Conservation (phyloP, 257 asterid genomes). For the Fraxinus cuspidata region DNA sequence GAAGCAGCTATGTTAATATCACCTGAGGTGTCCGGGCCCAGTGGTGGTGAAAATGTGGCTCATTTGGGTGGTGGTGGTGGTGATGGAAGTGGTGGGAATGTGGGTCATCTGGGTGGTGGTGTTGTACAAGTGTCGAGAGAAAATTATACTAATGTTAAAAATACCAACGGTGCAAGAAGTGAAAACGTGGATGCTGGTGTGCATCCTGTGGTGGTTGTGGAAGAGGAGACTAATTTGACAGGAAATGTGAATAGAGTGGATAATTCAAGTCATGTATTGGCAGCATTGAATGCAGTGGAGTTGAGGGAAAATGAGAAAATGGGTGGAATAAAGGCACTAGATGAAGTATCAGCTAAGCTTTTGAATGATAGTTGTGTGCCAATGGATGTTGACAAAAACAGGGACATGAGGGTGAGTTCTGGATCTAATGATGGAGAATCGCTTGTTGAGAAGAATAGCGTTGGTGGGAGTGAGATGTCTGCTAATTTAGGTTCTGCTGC, state of each 20-base stretch:
- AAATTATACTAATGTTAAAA: slow-evolving; percentile 19
- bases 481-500: slow-evolving; percentile 22
- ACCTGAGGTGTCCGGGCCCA: neutral
- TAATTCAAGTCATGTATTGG: slow-evolving; percentile 44
- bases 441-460: slow-evolving; percentile 24
- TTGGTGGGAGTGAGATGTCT: slow-evolving; percentile 23
- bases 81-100: slow-evolving; percentile 14
- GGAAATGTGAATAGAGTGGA: slow-evolving; percentile 39
- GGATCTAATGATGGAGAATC: slow-evolving; percentile 19
- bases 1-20: slow-evolving; percentile 24
- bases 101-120: slow-evolving; percentile 1
- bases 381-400: slow-evolving; percentile 56
- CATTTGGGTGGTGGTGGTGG: slow-evolving; percentile 9
- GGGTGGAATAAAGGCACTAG: slow-evolving; percentile 20
- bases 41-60: slow-evolving; percentile 12
- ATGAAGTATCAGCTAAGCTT: slow-evolving; percentile 15
- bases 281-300: slow-evolving; percentile 56
- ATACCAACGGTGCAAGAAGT: slow-evolving; percentile 21
- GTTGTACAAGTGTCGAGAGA: slow-evolving; percentile 16
- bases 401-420: slow-evolving; percentile 11
- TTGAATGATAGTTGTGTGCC: slow-evolving; percentile 26
- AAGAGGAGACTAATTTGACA: slow-evolving; percentile 12
- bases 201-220: slow-evolving; percentile 24
- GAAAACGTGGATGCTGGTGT: slow-evolving; percentile 26
- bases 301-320: slow-evolving; percentile 43